phyloP scores from a whole-genome alignment of 2,329 filamentous ascomycete species.

The Rutstroemia sydowiana region DNA sequence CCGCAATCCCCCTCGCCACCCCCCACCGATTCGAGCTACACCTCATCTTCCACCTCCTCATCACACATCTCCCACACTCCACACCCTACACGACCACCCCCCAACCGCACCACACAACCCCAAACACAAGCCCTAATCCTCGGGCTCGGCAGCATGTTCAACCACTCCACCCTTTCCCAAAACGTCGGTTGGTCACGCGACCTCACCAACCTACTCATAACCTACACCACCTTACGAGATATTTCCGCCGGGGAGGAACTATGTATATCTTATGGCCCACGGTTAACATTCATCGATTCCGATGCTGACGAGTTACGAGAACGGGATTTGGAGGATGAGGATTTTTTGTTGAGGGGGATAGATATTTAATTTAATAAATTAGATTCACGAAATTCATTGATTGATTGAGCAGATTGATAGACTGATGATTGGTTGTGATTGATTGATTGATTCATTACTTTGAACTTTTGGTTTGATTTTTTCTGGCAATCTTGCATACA shows the following conservation, averaged over 20 bases:
- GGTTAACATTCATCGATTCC: conserved; percentile 32
- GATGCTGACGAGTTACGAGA: conserved; percentile 20
- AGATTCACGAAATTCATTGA: too few relatives aligned
- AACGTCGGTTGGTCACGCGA: conserved; percentile 50
- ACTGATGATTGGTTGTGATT: too few relatives aligned
- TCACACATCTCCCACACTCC: too few relatives aligned
- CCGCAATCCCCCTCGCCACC: too few relatives aligned
- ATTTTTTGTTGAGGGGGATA: conserved; percentile 26
- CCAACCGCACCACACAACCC: too few relatives aligned
- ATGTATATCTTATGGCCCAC: conserved; percentile 36
- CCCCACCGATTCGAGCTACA: too few relatives aligned
- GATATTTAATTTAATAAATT: too few relatives aligned
- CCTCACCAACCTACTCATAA: conserved; percentile 36
- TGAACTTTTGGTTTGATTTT: too few relatives aligned
- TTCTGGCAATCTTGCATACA: too few relatives aligned
- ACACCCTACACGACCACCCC: background rate
- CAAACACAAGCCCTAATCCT: conserved; percentile 39
- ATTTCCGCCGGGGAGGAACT: conserved; percentile 46
- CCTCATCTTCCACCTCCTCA: too few relatives aligned
- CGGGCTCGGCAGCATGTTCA: conserved; percentile 51
- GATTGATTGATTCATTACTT: conserved; percentile 8
- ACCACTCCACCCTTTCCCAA: conserved; percentile 43
- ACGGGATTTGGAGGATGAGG: conserved; percentile 22
- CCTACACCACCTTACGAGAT: conserved; percentile 42
- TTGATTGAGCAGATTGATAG: too few relatives aligned